These are phyloP conservation scores for Candida orba DNA, from an alignment of 805 yeast species.

Conservation along the genomic window DNA sequence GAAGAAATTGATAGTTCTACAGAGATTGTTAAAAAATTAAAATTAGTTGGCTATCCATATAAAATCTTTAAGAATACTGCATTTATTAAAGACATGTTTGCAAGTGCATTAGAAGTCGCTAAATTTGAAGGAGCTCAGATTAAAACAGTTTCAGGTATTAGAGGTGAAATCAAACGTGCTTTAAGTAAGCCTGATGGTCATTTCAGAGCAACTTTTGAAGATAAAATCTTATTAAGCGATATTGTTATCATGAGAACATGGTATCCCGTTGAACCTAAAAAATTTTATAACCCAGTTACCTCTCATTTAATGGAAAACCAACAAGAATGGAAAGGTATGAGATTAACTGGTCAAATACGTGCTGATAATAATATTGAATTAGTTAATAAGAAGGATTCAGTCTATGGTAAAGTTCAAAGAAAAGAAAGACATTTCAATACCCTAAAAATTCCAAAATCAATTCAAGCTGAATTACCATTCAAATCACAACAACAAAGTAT, in stretches of 20 bases:
- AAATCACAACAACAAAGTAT: conserved; percentile 74
- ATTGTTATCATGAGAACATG: conserved; percentile 87
- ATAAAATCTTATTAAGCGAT: conserved; percentile 85
- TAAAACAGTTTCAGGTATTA: conserved; percentile 91
- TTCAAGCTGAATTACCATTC: conserved; percentile 79
- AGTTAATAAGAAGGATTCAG: conserved; percentile 46
- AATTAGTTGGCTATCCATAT: conserved; percentile 90
- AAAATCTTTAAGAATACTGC: conserved; percentile 95
- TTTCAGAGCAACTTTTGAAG: conserved; percentile 95
- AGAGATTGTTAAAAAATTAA: conserved; percentile 92
- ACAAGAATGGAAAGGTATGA: conserved; percentile 92
- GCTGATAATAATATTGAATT: conserved; percentile 63
- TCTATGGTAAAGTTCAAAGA: conserved; percentile 71
- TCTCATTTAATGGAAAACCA: conserved; percentile 75
- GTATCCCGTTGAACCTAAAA: conserved; percentile 90
- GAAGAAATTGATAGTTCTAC: conserved; percentile 84
- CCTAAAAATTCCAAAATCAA: conserved; percentile 72
- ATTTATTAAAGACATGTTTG: conserved; percentile 93
- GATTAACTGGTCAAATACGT: conserved; percentile 89
- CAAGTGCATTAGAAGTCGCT: conserved; percentile 88
- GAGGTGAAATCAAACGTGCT: conserved; percentile 97
- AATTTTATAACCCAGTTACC: conserved; percentile 93
- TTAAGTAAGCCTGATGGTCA: conserved; percentile 91
- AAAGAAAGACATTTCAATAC: conserved; percentile 80
- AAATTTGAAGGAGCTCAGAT: conserved; percentile 97